Base-by-base conservation (phyloP, 176 grass and related monocot species). In the Avena sativa region DNA sequence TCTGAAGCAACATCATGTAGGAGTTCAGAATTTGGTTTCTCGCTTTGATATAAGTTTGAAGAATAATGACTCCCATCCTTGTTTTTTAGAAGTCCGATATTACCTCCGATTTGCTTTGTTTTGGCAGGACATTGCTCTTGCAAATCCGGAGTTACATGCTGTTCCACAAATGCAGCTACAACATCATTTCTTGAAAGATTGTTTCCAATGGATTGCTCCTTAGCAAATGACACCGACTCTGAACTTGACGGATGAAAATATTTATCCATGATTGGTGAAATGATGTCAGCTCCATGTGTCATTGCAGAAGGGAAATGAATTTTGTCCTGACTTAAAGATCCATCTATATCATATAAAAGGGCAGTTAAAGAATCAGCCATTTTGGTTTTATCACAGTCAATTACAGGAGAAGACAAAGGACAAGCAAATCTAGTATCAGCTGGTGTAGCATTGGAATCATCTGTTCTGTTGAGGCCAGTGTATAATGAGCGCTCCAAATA, bases 341-440 rank as follows among this genome's bases (percentile, higher is more conserved):
- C 60, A 80, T 74, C 81, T 77, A 57, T 52, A 46, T 23, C 49
- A 40, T 81, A 70, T 57, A 62, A 48, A n/a, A 82, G n/a, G 58
- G 16, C 46, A 69, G 46, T 51, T 71, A 67, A 52, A 55, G 50
- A 57, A 30, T 87, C 76, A 79, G 68, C 47, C 66, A 72, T 69
- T 87, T 84, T 74, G 36, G 81, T 79, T 82, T 74, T 84, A 89
- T 66, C 40, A 30, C 66, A 66, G 7, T 52, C 63, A 46, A 70
- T 75, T 61, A 55, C 34, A 91, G 91, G 74, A 84, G 26, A 40
- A 90, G 76, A 60, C 52, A 69, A 85, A 83, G 58, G 9, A 60
- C 30, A 40, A 89, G 70, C 44, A 71, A 46, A 70, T 38, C 40
- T 55, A 7, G 36, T 81, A 44, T 89, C 44, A 66, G 75, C 36